These are phyloP conservation scores for Pleurotus cornucopiae DNA, from an alignment of 768 basidiomycete genomes.

Conservation along the genomic window DNA sequence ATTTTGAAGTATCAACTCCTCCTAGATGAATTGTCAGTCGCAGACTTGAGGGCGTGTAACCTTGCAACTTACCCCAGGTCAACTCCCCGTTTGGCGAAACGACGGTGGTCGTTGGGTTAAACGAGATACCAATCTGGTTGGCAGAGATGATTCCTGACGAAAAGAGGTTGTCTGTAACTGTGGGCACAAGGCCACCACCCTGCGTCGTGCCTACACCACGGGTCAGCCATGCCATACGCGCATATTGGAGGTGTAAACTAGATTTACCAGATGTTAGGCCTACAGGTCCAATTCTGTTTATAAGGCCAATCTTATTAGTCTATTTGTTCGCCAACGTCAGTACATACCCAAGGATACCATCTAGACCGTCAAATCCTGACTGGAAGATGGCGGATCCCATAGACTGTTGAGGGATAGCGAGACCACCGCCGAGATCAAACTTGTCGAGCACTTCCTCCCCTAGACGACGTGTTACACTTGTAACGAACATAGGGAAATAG, in stretches of 20 bases:
- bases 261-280: conserved; percentile 34
- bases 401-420: conserved; percentile 37
- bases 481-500: background rate
- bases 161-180: conserved; percentile 40
- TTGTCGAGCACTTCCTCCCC: conserved; percentile 32
- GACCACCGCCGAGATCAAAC: conserved; percentile 32
- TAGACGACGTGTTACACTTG: conserved; percentile 5
- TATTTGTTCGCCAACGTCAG: too few species aligned
- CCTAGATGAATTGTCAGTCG: conserved; percentile 15
- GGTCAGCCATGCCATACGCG: background rate
- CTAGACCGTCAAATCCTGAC: conserved; percentile 31
- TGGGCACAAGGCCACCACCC: conserved; percentile 23
- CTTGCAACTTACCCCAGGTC: conserved; percentile 15
- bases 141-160: conserved; percentile 24
- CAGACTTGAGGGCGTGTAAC: background rate
- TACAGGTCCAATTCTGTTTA: conserved; percentile 39
- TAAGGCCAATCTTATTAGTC: background rate
- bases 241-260: background rate
- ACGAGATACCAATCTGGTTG: conserved; percentile 30
- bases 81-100: conserved; percentile 13
- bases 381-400: conserved; percentile 38
- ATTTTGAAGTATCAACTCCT: conserved; percentile 21
- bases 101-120: conserved; percentile 29
- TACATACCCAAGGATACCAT: conserved; percentile 46
- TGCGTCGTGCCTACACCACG: conserved; percentile 1